Percentiles rank a stretch among this genome's conserved stretches.
Conservation (phyloP, 2,329 filamentous ascomycete genomes). For the Amauroascus niger region DNA sequence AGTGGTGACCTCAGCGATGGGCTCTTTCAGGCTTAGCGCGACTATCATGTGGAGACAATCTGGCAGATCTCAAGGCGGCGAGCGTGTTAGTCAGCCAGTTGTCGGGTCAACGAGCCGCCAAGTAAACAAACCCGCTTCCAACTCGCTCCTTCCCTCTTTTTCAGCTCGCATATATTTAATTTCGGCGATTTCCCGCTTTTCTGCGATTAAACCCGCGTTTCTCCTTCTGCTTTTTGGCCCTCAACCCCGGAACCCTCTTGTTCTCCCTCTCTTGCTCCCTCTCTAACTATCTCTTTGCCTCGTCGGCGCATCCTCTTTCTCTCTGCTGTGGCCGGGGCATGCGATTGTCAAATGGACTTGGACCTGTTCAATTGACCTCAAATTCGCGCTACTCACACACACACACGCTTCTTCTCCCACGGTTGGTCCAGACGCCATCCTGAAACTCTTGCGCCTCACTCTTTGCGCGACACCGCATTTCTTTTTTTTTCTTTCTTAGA, state of each 20-base stretch:
- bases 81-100: slow-evolving; percentile 29
- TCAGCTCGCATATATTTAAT: too few relatives aligned
- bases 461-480: slow-evolving; percentile 5
- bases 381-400: not conserved
- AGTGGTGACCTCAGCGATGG: slow-evolving; percentile 7
- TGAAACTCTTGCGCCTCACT: slow-evolving; percentile 9
- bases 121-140: slow-evolving; percentile 24
- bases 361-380: slow-evolving; percentile 10
- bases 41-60: slow-evolving; percentile 18
- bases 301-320: not conserved
- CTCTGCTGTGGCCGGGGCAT: slow-evolving; percentile 5
- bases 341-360: slow-evolving; percentile 11
- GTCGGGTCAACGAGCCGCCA: slow-evolving; percentile 25
- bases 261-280: not conserved
- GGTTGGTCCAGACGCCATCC: not conserved
- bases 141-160: too few relatives aligned
- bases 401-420: not conserved
- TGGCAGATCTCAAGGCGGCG: slow-evolving; percentile 27
- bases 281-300: not conserved
- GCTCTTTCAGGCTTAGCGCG: slow-evolving; percentile 4
- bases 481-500: not conserved
- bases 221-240: too few relatives aligned
- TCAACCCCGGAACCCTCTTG: too few relatives aligned
- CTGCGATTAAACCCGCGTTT: too few relatives aligned
- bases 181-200: too few relatives aligned